Evolutionary conservation across 1,284 basidiomycete species (phyloP).

Genomic region (Papiliotrema nemorosa): DNA sequence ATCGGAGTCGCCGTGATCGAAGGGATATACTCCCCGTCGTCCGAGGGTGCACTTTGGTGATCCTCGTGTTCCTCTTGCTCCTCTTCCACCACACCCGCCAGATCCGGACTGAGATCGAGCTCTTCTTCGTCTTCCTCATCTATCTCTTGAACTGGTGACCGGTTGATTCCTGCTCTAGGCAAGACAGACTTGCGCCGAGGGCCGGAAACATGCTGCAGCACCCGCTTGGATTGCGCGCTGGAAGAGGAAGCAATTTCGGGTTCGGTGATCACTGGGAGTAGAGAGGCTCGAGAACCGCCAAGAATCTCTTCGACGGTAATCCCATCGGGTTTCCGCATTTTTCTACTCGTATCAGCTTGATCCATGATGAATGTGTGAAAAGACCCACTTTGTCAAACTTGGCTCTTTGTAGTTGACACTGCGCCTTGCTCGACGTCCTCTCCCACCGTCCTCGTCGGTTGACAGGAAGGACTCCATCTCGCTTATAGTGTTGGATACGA

Average conservation of each 20-base stretch:
- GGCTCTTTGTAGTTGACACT: slow-evolving; percentile 86
- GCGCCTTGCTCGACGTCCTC: slow-evolving; percentile 68
- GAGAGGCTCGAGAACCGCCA: neutral
- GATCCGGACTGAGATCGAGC: neutral
- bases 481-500: neutral
- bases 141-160: neutral
- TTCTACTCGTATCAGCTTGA: slow-evolving; percentile 52
- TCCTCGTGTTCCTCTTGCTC: neutral
- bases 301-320: slow-evolving; percentile 20
- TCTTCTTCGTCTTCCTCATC: neutral
- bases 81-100: neutral
- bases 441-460: slow-evolving; percentile 30
- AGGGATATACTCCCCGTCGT: neutral
- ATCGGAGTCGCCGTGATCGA: neutral
- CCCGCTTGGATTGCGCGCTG: neutral
- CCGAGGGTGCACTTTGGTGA: neutral
- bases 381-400: slow-evolving; percentile 76
- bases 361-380: slow-evolving; percentile 1
- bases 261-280: neutral
- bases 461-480: neutral
- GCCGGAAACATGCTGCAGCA: neutral
- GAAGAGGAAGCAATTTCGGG: neutral
- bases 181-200: slow-evolving; percentile 10
- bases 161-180: neutral
- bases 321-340: slow-evolving; percentile 81